Percentiles rank a stretch among this genome's conserved stretches.
These are phyloP conservation scores for Capronia coronata DNA, from an alignment of 2,329 filamentous ascomycete genomes.

Conservation along the genomic window DNA sequence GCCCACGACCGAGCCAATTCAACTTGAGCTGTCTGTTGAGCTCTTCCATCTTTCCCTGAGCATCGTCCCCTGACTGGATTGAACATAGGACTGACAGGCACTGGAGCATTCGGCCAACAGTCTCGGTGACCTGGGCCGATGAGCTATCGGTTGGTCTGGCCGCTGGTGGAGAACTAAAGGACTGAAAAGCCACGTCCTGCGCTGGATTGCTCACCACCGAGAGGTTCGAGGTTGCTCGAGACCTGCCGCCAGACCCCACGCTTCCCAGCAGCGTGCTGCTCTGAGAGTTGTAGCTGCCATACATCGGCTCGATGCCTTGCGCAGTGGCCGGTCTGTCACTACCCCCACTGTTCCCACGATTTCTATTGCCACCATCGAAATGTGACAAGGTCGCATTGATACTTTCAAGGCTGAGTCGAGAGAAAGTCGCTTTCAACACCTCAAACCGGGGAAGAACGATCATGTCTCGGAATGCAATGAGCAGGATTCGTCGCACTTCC, in stretches of 20 bases:
- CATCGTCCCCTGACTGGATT: slow-evolving; percentile 64
- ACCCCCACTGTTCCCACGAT: slow-evolving; percentile 29
- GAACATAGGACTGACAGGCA: slow-evolving; percentile 86
- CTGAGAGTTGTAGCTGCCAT: slow-evolving; percentile 74
- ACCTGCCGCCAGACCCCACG: slow-evolving; percentile 56
- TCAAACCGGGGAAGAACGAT: slow-evolving; percentile 87
- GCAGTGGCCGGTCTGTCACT: slow-evolving; percentile 64
- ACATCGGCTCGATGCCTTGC: slow-evolving; percentile 60
- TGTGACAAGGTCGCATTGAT: slow-evolving; percentile 48
- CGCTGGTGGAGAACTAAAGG: slow-evolving; percentile 36
- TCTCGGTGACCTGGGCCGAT: slow-evolving; percentile 75
- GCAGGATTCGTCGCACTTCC: slow-evolving; percentile 80
- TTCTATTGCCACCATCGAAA: slow-evolving; percentile 32
- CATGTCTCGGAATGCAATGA: slow-evolving; percentile 80
- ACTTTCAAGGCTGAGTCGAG: slow-evolving; percentile 78
- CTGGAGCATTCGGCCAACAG: slow-evolving; percentile 90
- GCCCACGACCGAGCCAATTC: slow-evolving; percentile 88
- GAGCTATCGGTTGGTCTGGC: slow-evolving; percentile 42
- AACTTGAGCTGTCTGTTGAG: slow-evolving; percentile 84
- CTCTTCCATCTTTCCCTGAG: slow-evolving; percentile 72
- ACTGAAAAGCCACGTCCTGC: slow-evolving; percentile 40
- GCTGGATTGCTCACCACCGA: slow-evolving; percentile 42
- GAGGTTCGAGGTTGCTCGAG: slow-evolving; percentile 80
- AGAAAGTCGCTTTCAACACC: slow-evolving; percentile 81
- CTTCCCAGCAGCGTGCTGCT: slow-evolving; percentile 72